Percentiles rank a stretch among this genome's conserved stretches.
phyloP scores from a whole-genome alignment of 2,329 filamentous ascomycete species.

The Colletotrichum euphorbiae region DNA sequence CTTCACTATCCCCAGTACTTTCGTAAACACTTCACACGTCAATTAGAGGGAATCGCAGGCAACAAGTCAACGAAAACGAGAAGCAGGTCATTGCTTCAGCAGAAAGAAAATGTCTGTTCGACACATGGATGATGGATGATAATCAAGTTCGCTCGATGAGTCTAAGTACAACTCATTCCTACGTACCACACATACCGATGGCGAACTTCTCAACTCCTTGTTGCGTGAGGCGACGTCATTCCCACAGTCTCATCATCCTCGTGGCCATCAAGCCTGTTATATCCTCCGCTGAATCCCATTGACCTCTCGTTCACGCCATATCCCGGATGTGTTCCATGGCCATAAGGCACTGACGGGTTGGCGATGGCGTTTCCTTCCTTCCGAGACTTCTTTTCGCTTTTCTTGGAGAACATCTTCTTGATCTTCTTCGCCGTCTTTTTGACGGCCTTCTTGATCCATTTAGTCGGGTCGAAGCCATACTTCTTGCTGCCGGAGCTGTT shows the following conservation, averaged over 20 bases:
- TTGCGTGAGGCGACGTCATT: constrained; percentile 16
- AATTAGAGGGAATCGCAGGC: too few species aligned
- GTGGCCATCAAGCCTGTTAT: neutral
- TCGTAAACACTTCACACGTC: too few species aligned
- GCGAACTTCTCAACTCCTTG: neutral
- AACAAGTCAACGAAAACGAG: too few species aligned
- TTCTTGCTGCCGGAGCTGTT: constrained; percentile 9
- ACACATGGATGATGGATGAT: too few species aligned
- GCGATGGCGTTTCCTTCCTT: neutral
- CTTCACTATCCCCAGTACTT: too few species aligned
- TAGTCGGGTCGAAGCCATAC: constrained; percentile 1
- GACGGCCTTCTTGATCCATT: constrained; percentile 26
- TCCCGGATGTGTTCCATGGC: constrained; percentile 25
- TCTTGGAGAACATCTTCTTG: constrained; percentile 31
- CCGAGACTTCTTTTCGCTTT: constrained; percentile 11
- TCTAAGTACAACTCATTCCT: neutral
- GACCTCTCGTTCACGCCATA: constrained; percentile 13
- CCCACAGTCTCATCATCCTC: constrained; percentile 15
- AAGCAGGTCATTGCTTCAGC: too few species aligned
- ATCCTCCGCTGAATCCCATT: constrained; percentile 18
- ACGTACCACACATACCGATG: neutral
- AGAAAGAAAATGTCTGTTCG: too few species aligned
- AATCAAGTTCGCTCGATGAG: too few species aligned
- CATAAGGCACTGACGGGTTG: neutral
- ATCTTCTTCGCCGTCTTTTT: constrained; percentile 30